Base-by-base conservation (phyloP, 768 basidiomycete species). In the Russula brevipes region DNA sequence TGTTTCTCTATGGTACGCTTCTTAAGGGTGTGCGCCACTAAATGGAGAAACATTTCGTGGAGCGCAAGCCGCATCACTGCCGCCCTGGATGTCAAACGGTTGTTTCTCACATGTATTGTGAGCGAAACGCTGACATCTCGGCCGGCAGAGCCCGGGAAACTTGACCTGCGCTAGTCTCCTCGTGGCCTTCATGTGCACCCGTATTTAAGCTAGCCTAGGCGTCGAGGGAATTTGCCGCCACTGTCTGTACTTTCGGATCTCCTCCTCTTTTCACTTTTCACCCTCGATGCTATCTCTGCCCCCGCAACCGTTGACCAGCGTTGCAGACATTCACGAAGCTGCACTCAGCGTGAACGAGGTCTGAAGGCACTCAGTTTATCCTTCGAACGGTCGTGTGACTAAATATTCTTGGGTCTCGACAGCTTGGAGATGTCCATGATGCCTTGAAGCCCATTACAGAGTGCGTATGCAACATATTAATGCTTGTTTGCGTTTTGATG, bases 381-480 rank as follows among this genome's bases (percentile, higher is more conserved):
- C 19, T 39, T 51, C 44, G 31, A 47, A 17, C 49, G 19, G 49
- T 63, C 54, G 49, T 60, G 58, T 67, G 56, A 57, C 57, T 55
- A 11, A 57, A 55, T 61, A 17, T 35, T 46, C 46, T 52, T 45
- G 33, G 24, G 35, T 42, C 31, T 31, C 30, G 50, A n/a, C 64
- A 87, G 85, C 69, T 84, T 39, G 80, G 80, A 59, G 79, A 78
- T 66, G 72, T 82, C 49, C 73, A 75, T 54, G 83, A 85, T 64
- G 85, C 85, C n/a, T 74, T 87, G 49, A 78, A 81, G 65, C 79
- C 82, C 45, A 87, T 86, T 69, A 82, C 82, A 42, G 79, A 83
- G 87, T 88, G 49, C 59, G 81, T 60, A 42, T 74, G 39, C 16
- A 35, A 31, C 16, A 11, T 44, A 38, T 19, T 9, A 52, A 42